Evolutionary conservation across 306 rosid species (phyloP).

Genomic region (Castanea mollissima): DNA sequence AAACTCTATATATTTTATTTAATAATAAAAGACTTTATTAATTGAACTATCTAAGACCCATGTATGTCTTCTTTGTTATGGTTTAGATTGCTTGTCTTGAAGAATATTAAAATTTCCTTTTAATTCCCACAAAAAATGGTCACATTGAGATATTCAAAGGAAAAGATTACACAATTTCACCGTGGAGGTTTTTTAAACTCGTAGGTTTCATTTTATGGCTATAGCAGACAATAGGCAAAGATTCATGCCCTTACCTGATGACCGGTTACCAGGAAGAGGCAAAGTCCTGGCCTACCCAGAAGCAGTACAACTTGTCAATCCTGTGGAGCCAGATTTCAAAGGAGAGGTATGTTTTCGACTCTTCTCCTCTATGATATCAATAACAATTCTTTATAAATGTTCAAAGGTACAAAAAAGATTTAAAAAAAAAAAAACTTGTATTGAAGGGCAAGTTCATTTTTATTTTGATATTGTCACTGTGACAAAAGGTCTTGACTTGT

Average conservation of each 20-base stretch:
- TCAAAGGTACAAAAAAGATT: neutral
- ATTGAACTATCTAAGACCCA: too few species aligned
- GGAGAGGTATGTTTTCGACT: conserved; percentile 50
- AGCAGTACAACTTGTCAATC: conserved; percentile 67
- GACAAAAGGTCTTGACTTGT: too few species aligned
- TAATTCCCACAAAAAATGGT: too few species aligned
- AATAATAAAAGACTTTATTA: too few species aligned
- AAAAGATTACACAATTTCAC: too few species aligned
- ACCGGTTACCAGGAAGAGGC: conserved; percentile 53
- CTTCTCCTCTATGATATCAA: neutral
- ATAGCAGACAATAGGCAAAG: conserved; percentile 62
- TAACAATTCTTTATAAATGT: too few species aligned
- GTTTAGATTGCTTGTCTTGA: neutral
- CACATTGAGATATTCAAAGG: too few species aligned
- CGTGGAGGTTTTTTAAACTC: neutral
- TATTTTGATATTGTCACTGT: too few species aligned
- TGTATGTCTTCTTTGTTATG: neutral
- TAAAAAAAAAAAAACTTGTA: too few species aligned
- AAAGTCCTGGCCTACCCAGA: conserved; percentile 54
- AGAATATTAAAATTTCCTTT: neutral
- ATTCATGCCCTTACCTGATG: conserved; percentile 73
- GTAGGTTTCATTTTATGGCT: conserved; percentile 72
- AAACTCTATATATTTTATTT: too few species aligned
- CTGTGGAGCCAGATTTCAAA: conserved; percentile 59
- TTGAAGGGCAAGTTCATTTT: too few species aligned